Evolutionary conservation across 1,284 basidiomycete species (phyloP).

Genomic region (Vanrija pseudolonga): DNA sequence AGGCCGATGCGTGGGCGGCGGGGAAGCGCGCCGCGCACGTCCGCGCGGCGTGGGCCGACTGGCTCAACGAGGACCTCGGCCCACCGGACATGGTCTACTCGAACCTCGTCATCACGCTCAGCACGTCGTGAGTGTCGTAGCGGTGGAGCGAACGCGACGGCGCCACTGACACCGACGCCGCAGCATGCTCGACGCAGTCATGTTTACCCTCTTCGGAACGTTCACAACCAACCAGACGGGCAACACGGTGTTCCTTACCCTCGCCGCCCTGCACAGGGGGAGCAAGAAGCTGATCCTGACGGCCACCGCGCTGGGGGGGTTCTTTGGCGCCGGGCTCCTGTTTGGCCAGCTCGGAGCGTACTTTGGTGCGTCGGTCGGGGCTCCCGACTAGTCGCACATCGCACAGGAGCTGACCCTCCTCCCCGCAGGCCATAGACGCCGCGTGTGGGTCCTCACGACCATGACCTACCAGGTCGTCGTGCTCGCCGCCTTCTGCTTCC

Average conservation of each 20-base stretch:
- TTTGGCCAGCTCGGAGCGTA: conserved; percentile 26
- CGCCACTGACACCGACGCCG: background rate
- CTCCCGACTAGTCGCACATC: too few relatives aligned
- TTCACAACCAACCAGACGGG: conserved; percentile 20
- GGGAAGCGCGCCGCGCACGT: background rate
- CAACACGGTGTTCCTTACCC: conserved; percentile 18
- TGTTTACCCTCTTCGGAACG: conserved; percentile 11
- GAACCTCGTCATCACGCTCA: conserved; percentile 1
- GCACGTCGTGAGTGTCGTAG: background rate
- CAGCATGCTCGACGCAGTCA: conserved; percentile 18
- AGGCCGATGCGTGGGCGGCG: background rate
- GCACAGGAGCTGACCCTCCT: background rate
- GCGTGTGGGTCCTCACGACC: conserved; percentile 17
- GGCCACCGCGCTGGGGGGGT: conserved; percentile 15
- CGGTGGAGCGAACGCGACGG: background rate
- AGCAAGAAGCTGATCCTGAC: conserved; percentile 10
- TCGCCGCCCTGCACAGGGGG: conserved; percentile 7
- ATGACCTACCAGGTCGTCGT: conserved; percentile 13
- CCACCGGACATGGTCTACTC: conserved; percentile 2
- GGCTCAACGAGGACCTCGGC: conserved; percentile 1
- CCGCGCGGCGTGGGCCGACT: background rate
- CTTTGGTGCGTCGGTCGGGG: conserved; percentile 14
- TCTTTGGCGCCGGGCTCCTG: conserved; percentile 20
- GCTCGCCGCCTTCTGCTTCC: conserved; percentile 10
- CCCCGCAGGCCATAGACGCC: conserved; percentile 14